Evolutionary conservation across 2,329 filamentous ascomycete genomes (phyloP).

Genomic region (Aspergillus versicolor): DNA sequence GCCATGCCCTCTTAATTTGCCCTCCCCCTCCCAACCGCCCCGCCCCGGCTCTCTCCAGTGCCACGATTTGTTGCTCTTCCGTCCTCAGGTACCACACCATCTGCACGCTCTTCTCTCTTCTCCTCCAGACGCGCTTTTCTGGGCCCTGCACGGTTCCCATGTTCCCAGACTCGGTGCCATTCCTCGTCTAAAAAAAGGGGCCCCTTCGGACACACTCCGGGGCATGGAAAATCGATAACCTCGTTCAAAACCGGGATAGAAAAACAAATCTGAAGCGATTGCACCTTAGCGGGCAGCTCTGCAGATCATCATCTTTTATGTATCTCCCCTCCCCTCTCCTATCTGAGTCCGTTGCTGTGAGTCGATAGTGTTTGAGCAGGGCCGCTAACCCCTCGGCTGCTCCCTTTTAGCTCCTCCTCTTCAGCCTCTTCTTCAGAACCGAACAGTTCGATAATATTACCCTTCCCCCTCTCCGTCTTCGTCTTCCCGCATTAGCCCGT

Average conservation of each 20-base stretch:
- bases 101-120: not conserved
- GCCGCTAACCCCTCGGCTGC: constrained; percentile 8
- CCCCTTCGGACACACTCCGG: not conserved
- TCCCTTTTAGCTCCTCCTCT: constrained; percentile 2
- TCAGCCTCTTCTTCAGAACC: constrained; percentile 2
- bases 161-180: not conserved
- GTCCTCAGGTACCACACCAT: constrained; percentile 10
- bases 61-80: not conserved
- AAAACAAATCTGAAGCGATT: not conserved
- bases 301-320: constrained; percentile 24
- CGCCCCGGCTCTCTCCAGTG: constrained; percentile 14
- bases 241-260: not conserved
- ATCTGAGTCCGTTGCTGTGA: not conserved
- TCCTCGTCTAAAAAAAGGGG: not conserved
- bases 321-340: constrained; percentile 11
- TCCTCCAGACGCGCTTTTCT: constrained; percentile 4
- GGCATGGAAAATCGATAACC: not conserved
- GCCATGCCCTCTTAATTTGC: constrained; percentile 10
- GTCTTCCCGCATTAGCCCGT: not conserved
- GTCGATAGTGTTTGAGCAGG: not conserved
- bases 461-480: not conserved
- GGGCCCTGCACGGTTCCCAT: constrained; percentile 2
- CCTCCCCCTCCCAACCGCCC: constrained; percentile 13
- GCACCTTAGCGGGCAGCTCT: constrained; percentile 5
- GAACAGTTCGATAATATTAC: constrained; percentile 3